Evolutionary conservation across 2,329 filamentous ascomycete genomes (phyloP), one percentile per base, ranked within the genome.

Genomic region (Aspergillus aculeatus): DNA sequence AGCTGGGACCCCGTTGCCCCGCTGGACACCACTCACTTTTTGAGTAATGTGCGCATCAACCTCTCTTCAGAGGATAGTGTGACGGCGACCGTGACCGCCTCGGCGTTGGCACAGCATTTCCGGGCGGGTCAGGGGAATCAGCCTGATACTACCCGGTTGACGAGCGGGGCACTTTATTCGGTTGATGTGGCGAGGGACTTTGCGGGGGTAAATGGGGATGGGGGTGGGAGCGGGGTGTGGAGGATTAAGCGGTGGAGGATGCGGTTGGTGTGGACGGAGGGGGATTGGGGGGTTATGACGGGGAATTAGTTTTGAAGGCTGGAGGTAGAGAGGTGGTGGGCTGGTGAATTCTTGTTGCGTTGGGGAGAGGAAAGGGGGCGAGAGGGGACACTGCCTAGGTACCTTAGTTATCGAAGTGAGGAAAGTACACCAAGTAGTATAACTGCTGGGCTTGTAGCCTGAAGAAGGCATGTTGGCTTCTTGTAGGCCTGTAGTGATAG

Each of bases 201-300:
- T 35, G 10, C 32, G 32, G 12, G 12, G 26, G 26, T 23, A 4
- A 4, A 23, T 23, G 23, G 23, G 23, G 31, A 32, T 1, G 31
- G 5, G 9, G 4, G 31, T 41, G 11, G 7, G 5, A 69, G 69
- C 31, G 69, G 68, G 10, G 24, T 73, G 57, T 77, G 75, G 75
- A 77, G 72, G 68, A 69, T 73, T 19, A 70, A 68, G 65, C 62
- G 66, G 19, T 74, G 64, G 64, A 64, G 58, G 24, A 52, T 74
- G 44, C 64, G 75, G 47, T 32, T 69, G 55, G 64, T 68, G 11
- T 78, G 75, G 75, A 65, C 53, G 41, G 57, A 66, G 29, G 65
- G 66, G 2, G 64, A 66, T 32, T 62, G 57, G 57, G 50, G 26
- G n/a, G 35, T 59, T 29, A 32, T 62, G 32, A 60, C 26, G 7